phyloP scores from a whole-genome alignment of 129 eudicot species.

The Helichrysum umbraculigerum region DNA sequence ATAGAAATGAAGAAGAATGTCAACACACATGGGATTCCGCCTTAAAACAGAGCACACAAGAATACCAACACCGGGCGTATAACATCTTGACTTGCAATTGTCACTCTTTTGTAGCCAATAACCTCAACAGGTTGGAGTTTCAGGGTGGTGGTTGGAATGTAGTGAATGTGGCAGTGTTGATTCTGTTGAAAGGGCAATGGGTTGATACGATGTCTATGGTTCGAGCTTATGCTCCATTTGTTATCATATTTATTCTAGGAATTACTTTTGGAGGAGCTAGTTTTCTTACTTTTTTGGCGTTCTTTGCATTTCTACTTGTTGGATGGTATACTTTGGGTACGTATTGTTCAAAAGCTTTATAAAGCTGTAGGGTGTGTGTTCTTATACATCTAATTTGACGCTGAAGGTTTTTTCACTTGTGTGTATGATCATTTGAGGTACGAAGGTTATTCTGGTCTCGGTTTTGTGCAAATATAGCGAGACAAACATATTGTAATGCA shows the following conservation, averaged over 20 bases:
- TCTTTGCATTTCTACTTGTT: constrained; percentile 53
- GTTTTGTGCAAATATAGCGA: neutral
- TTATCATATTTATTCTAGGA: constrained; percentile 56
- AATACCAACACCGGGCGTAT: constrained; percentile 82
- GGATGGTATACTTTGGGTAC: constrained; percentile 95
- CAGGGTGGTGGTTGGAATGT: constrained; percentile 81
- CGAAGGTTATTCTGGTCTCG: constrained; percentile 13
- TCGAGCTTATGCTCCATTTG: constrained; percentile 59
- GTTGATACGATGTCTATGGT: constrained; percentile 49
- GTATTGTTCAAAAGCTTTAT: constrained; percentile 70
- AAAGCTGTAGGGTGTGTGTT: constrained; percentile 40
- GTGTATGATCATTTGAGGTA: constrained; percentile 23
- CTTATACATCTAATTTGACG: constrained; percentile 4
- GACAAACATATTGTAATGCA: neutral
- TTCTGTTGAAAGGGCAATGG: constrained; percentile 75
- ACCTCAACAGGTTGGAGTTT: constrained; percentile 71
- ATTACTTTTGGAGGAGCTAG: constrained; percentile 63
- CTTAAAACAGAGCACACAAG: constrained; percentile 68
- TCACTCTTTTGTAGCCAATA: constrained; percentile 89
- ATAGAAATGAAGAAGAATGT: constrained; percentile 38
- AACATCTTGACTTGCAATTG: constrained; percentile 88
- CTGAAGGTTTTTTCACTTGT: constrained; percentile 7
- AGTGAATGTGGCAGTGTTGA: constrained; percentile 70
- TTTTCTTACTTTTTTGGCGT: constrained; percentile 63
- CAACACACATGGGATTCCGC: constrained; percentile 68